phyloP scores from a whole-genome alignment of 2,329 filamentous ascomycete genomes.

The Cladorrhinum sp. region DNA sequence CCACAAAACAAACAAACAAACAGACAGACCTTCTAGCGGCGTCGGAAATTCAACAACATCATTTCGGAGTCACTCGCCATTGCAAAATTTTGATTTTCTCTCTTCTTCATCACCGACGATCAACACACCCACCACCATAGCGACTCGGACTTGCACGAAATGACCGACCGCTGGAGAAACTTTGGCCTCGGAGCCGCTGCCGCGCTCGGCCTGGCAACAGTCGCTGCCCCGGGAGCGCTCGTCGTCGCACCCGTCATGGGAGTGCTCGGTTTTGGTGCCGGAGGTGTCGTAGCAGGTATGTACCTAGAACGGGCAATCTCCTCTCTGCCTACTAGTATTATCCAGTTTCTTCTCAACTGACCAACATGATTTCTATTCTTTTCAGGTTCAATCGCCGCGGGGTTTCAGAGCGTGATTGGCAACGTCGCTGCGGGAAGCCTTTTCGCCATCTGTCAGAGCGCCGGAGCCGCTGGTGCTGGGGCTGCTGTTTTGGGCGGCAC shows the following conservation, averaged over 20 bases:
- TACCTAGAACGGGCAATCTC: no score
- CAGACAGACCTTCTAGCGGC: no score
- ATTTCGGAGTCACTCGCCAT: no score
- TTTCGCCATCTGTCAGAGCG: conserved; percentile 26
- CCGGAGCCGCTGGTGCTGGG: conserved; percentile 26
- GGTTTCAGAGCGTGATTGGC: conserved; percentile 14
- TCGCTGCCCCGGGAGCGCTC: background rate
- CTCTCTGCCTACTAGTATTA: no score
- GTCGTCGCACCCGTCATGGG: background rate
- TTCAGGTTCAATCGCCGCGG: conserved; percentile 27
- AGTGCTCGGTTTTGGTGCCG: background rate
- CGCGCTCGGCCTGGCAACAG: background rate
- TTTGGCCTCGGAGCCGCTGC: background rate
- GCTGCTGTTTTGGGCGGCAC: conserved; percentile 12
- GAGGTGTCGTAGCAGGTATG: background rate
- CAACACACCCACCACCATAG: no score
- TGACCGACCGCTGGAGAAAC: background rate
- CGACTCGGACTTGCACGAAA: background rate
- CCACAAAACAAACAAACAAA: no score
- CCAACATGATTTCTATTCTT: no score
- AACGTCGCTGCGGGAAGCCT: conserved; percentile 22
- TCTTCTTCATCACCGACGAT: no score
- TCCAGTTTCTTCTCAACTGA: no score
- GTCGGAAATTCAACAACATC: no score
- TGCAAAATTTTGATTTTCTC: no score